Evolutionary conservation across 139 green algal species (phyloP), one percentile per base, ranked within the genome.

Genomic region (Picochlorum costavermella): DNA sequence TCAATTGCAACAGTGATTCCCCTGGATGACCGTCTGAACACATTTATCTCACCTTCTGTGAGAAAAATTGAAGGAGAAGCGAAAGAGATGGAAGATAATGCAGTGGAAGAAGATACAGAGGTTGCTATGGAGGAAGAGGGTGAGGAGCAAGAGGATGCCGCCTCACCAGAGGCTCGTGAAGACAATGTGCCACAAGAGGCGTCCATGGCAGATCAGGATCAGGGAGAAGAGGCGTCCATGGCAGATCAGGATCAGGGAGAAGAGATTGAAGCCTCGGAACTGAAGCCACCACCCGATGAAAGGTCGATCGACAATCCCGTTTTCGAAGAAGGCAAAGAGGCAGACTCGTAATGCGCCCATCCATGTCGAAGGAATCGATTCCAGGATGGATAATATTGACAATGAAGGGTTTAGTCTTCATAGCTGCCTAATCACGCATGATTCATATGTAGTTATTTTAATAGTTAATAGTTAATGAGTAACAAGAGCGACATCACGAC

Each of bases 21-120:
- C 17, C 11, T 43, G n/a, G 60, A 66, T 66, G 26, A 43, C 13
- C 33, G 60, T 56, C n/a, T 66, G 4, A 16, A 31, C 30, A 56
- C 26, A 23, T 43, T 66, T 6, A 55, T 31, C 23, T 50, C 26
- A 12, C 16, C 11, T 16, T 56, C 60, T 13, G n/a, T 66, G n/a
- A 16, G n/a, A 20, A 55, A 53, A 37, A 31, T 31, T 53, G 60
- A 53, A 20, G 33, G 23, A 11, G 33, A 66, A 43, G 60, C 29
- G 20, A 28, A 28, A n/a, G 23, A 28, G 12, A 31, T 30, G 12
- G 58, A 28, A n/a, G 12, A 17, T 12, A 20, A 28, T 30, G 25
- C 12, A 4, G 12, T 14, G n/a, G 58, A 28, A 58, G 58, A 28
- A 30, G 8, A 6, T 59, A 56, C 40, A 23, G 58, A 53, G 16